Evolutionary conservation across 495 filamentous ascomycete genomes (phyloP).

Genomic region (Penicillium manginii): DNA sequence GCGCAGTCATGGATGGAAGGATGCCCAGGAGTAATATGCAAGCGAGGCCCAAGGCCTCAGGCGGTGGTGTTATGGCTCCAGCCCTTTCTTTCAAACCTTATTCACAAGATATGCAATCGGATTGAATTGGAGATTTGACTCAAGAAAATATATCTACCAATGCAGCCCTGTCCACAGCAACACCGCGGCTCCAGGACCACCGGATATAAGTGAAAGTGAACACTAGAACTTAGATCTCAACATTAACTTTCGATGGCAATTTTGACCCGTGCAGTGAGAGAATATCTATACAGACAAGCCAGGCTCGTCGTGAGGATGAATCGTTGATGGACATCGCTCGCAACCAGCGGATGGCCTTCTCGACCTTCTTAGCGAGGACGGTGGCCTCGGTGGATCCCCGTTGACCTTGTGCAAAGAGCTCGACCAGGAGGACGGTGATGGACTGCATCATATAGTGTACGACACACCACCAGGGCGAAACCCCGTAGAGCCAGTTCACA

Average conservation of each 20-base stretch:
- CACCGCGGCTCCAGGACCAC: too few species aligned
- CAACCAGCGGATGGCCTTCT: slow-evolving; percentile 54
- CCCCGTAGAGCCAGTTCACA: slow-evolving; percentile 42
- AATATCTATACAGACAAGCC: slow-evolving; percentile 28
- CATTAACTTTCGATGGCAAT: slow-evolving; percentile 10
- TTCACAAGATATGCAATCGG: too few species aligned
- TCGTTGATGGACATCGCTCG: slow-evolving; percentile 49
- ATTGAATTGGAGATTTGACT: too few species aligned
- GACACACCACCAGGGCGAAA: slow-evolving; percentile 62
- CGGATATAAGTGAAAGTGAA: neutral
- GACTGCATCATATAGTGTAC: slow-evolving; percentile 66
- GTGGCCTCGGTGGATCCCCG: slow-evolving; percentile 36
- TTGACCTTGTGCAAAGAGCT: slow-evolving; percentile 51
- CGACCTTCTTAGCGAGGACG: slow-evolving; percentile 43
- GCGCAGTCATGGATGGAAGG: too few species aligned
- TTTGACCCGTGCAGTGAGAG: slow-evolving; percentile 20
- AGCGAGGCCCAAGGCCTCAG: too few species aligned
- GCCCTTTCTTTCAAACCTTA: too few species aligned
- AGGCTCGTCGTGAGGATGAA: slow-evolving; percentile 51
- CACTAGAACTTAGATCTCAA: slow-evolving; percentile 5
- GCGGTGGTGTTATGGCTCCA: too few species aligned
- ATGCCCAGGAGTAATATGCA: too few species aligned
- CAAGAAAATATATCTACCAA: too few species aligned
- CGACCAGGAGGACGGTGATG: slow-evolving; percentile 56
- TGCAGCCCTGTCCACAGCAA: too few species aligned